These are phyloP conservation scores for Scytalidium lignicola DNA, from an alignment of 2,329 filamentous ascomycete species.

Conservation along the genomic window DNA sequence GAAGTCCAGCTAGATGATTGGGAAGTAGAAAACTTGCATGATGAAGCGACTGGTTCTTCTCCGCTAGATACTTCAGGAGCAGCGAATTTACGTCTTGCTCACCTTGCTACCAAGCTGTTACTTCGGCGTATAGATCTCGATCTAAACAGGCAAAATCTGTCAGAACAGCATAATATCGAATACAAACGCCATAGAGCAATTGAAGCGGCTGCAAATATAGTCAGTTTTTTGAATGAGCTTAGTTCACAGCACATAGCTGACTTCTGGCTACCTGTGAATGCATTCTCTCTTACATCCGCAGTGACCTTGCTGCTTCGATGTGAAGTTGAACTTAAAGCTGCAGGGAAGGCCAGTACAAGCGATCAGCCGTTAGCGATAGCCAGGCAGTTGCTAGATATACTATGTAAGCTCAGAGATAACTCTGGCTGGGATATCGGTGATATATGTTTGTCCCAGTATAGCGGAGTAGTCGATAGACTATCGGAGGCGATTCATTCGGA, in stretches of 20 bases:
- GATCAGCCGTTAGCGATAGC: neutral
- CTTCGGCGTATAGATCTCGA: conserved; percentile 13
- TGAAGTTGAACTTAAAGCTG: neutral
- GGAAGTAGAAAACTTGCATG: conserved; percentile 6
- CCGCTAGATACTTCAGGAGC: conserved; percentile 6
- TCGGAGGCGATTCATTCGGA: neutral
- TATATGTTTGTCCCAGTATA: conserved; percentile 27
- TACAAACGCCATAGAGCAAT: conserved; percentile 14
- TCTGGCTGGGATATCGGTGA: conserved; percentile 19
- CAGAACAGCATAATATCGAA: conserved; percentile 8
- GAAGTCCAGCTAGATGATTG: conserved; percentile 14
- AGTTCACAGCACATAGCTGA: conserved; percentile 16
- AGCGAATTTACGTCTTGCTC: conserved; percentile 11
- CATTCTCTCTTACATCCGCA: neutral
- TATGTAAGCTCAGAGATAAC: conserved; percentile 16
- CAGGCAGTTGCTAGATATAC: neutral
- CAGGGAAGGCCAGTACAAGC: neutral
- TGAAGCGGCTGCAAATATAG: conserved; percentile 19
- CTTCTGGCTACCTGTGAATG: conserved; percentile 27
- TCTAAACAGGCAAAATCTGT: conserved; percentile 6
- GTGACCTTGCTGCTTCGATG: neutral
- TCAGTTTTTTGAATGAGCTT: conserved; percentile 19
- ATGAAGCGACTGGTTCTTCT: neutral
- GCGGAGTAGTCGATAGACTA: neutral
- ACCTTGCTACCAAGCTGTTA: conserved; percentile 13